A percentile compares a stretch with the other conserved stretches of the same genome.
phyloP scores from a whole-genome alignment of 768 basidiomycete genomes.

The Hericium rajendrae region DNA sequence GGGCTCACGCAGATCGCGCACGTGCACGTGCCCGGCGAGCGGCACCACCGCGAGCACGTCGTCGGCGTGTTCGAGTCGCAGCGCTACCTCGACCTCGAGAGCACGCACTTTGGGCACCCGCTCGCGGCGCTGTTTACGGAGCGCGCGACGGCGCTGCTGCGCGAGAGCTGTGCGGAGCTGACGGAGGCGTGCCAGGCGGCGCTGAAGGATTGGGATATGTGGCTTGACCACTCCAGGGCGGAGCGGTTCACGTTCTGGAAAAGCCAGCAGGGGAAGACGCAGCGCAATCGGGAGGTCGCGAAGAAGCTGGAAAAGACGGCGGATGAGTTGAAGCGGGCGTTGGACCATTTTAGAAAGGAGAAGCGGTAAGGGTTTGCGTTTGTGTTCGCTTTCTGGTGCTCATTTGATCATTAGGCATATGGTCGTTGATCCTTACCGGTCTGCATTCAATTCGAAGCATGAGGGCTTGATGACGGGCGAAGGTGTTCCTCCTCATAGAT shows the following conservation, averaged over 20 bases:
- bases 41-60: slow-evolving; percentile 32
- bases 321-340: slow-evolving; percentile 23
- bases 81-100: slow-evolving; percentile 59
- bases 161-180: slow-evolving; percentile 44
- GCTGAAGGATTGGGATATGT: slow-evolving; percentile 33
- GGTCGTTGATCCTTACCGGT: slow-evolving; percentile 54
- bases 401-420: slow-evolving; percentile 23
- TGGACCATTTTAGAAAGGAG: slow-evolving; percentile 39
- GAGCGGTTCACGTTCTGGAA: slow-evolving; percentile 30
- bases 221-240: slow-evolving; percentile 36
- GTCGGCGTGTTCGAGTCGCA: slow-evolving; percentile 72
- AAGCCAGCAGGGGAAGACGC: slow-evolving; percentile 21
- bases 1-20: slow-evolving; percentile 5
- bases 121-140: slow-evolving; percentile 33
- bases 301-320: slow-evolving; percentile 29
- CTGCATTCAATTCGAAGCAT: slow-evolving; percentile 29
- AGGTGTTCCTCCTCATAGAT: slow-evolving; percentile 53
- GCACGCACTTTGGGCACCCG: slow-evolving; percentile 41
- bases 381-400: not conserved
- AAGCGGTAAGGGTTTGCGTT: slow-evolving; percentile 32
- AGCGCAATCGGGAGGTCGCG: slow-evolving; percentile 25
- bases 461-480: slow-evolving; percentile 17
- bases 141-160: slow-evolving; percentile 34
- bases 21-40: slow-evolving; percentile 1
- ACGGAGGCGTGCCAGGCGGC: slow-evolving; percentile 33